Conservation (phyloP, 2,329 filamentous ascomycete genomes). For the Mycosphaerella sp. region DNA sequence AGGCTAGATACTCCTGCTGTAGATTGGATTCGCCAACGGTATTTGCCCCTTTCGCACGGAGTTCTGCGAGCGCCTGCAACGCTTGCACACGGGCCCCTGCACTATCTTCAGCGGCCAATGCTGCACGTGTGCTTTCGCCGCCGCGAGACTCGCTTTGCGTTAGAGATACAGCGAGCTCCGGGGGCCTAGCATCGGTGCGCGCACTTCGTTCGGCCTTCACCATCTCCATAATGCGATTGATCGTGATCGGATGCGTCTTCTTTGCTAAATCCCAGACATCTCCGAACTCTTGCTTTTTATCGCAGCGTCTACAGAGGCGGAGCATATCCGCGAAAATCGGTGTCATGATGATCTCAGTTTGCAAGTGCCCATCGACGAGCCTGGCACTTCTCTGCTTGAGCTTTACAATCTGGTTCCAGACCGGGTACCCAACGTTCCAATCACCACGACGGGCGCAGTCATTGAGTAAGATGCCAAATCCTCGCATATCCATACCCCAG, state of each 20-base stretch:
- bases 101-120: background rate
- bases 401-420: slow-evolving; percentile 40
- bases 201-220: background rate
- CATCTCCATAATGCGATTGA: background rate
- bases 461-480: slow-evolving; percentile 36
- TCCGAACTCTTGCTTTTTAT: slow-evolving; percentile 14
- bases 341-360: slow-evolving; percentile 11
- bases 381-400: slow-evolving; percentile 15
- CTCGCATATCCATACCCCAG: slow-evolving; percentile 40
- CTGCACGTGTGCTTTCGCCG: background rate
- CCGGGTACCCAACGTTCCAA: slow-evolving; percentile 33
- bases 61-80: background rate
- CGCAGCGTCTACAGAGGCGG: slow-evolving; percentile 21
- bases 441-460: slow-evolving; percentile 38
- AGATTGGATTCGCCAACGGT: background rate
- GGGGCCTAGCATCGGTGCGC: background rate
- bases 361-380: slow-evolving; percentile 12
- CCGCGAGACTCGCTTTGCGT: background rate
- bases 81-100: background rate
- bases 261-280: slow-evolving; percentile 10
- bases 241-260: slow-evolving; percentile 1
- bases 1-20: slow-evolving; percentile 4
- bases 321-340: slow-evolving; percentile 24
- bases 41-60: background rate
- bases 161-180: background rate